Evolutionary conservation across 306 rosid genomes (phyloP), one percentile per base, ranked within the genome.

Genomic region (Cajanus cajan): DNA sequence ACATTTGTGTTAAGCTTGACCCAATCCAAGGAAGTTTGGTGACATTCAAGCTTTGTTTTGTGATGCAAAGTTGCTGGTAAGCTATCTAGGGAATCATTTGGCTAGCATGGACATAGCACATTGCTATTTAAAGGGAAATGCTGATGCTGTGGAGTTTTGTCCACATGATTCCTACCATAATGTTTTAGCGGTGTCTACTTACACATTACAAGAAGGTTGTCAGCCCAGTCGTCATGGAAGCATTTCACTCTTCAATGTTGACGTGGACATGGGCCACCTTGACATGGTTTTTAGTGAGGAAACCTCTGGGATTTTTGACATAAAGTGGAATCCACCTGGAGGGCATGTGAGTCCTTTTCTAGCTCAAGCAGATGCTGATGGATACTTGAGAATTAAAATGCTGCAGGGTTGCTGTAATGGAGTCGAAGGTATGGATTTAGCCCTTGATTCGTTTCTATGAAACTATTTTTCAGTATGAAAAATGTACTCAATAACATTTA

Each of bases 121-220:
- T 75, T 91, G 84, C 83, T 74, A 81, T 81, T 87, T 95, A 43
- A 88, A 92, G 34, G 97, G 98, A 18, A 92, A 95, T 82, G 62
- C 95, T n/a, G 97, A 95, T 48, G 97, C 90, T 5, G 98, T 90
- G 10, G 97, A 92, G 83, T 95, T 95, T 74, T 95, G 98, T 65
- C 91, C 97, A 4, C 90, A 89, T 71, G 58, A 83, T 40, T 59
- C 81, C n/a, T 74, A 78, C 82, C 84, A 37, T 50, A 80, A 89
- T 80, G 86, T 89, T 83, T 80, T 94, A 74, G 98, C 97, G 0
- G 93, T 90, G 52, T 90, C 97, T 11, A 92, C 98, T 4, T 95
- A 92, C 83, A 81, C 90, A 31, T 80, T 92, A 43, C 91, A 86
- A 61, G 98, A 92, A 78, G 97, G 92, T 28, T 89, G 79, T 75